Evolutionary conservation across 805 yeast genomes (phyloP).

Genomic region (Metschnikowia baotianmanensis): DNA sequence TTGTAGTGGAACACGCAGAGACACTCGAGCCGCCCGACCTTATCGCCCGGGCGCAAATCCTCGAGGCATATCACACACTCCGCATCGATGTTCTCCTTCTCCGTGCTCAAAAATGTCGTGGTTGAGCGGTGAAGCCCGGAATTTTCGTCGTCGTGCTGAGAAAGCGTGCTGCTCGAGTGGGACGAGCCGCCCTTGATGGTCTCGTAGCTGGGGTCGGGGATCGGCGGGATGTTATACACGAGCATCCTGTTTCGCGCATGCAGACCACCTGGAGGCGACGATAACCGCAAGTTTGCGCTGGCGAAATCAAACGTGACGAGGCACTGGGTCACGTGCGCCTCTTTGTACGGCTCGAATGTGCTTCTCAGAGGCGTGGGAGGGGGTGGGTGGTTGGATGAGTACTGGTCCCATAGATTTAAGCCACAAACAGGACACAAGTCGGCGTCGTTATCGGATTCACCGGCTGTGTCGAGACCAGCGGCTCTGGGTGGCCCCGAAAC

Average conservation of each 20-base stretch:
- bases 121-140: slow-evolving; percentile 16
- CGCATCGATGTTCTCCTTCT: slow-evolving; percentile 38
- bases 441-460: slow-evolving; percentile 22
- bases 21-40: slow-evolving; percentile 90
- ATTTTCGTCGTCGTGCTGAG: slow-evolving; percentile 1
- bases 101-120: slow-evolving; percentile 9
- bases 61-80: slow-evolving; percentile 96
- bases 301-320: slow-evolving; percentile 67
- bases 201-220: slow-evolving; percentile 40
- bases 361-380: too few species aligned
- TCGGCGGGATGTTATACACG: slow-evolving; percentile 61
- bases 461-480: neutral
- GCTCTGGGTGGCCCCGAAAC: neutral
- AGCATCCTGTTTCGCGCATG: slow-evolving; percentile 74
- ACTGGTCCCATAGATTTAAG: slow-evolving; percentile 26
- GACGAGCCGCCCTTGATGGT: slow-evolving; percentile 23
- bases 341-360: slow-evolving; percentile 46
- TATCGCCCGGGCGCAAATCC: slow-evolving; percentile 79
- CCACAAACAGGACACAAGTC: slow-evolving; percentile 45
- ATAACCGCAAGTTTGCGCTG: slow-evolving; percentile 49
- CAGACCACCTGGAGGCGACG: slow-evolving; percentile 23
- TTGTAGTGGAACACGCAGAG: slow-evolving; percentile 89
- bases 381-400: too few species aligned
- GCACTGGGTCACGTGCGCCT: slow-evolving; percentile 71
- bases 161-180: neutral